Evolutionary conservation across 2,329 filamentous ascomycete species (phyloP).

Genomic region (Lachnellula hyalina): DNA sequence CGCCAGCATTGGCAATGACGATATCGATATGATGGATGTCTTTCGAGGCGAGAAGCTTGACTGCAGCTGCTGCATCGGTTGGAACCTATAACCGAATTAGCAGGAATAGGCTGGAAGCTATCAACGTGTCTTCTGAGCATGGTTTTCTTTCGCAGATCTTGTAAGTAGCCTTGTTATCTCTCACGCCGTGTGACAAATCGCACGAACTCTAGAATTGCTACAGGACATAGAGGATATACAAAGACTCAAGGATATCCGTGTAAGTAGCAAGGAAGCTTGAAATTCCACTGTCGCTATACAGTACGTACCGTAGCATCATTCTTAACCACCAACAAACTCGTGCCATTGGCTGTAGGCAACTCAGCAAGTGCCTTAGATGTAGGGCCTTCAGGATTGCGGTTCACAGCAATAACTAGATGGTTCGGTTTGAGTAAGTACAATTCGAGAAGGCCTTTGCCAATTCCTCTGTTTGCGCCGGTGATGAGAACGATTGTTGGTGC

Average conservation of each 20-base stretch:
- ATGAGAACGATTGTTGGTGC: background rate
- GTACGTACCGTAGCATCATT: slow-evolving; percentile 25
- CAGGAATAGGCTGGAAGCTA: too few relatives aligned
- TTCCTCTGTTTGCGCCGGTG: slow-evolving; percentile 18
- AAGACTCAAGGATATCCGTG: background rate
- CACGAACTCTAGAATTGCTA: too few relatives aligned
- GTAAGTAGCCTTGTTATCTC: background rate
- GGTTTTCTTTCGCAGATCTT: background rate
- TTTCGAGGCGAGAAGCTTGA: slow-evolving; percentile 22
- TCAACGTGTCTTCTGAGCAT: background rate
- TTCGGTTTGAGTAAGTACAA: slow-evolving; percentile 33
- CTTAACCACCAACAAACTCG: slow-evolving; percentile 29
- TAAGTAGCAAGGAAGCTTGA: background rate
- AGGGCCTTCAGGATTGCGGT: slow-evolving; percentile 29
- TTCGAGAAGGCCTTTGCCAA: slow-evolving; percentile 25
- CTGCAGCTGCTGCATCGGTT: slow-evolving; percentile 25
- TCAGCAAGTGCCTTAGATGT: slow-evolving; percentile 27
- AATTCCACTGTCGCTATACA: background rate
- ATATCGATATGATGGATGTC: slow-evolving; percentile 33
- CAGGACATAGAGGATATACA: background rate
- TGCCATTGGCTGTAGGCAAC: slow-evolving; percentile 27
- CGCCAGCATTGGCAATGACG: slow-evolving; percentile 36
- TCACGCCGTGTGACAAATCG: background rate
- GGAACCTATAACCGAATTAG: slow-evolving; percentile 2
- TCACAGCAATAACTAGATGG: slow-evolving; percentile 34